Percentiles rank a stretch among this genome's conserved stretches.
These are phyloP conservation scores for Narthecium ossifragum DNA, from an alignment of 106 monocot species.

Conservation along the genomic window DNA sequence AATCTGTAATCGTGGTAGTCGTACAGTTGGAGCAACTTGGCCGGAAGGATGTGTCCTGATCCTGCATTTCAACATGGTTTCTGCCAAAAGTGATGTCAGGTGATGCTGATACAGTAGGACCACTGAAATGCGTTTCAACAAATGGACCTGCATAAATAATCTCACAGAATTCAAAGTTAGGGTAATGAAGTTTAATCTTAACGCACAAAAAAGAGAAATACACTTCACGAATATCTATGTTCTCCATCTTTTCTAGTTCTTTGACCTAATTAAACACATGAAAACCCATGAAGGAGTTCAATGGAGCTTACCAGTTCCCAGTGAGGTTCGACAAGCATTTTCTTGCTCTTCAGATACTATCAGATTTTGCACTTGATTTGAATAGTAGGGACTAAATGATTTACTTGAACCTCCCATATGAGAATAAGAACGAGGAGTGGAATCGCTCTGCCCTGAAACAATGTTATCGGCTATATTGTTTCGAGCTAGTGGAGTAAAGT, in stretches of 20 bases:
- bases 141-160: background rate
- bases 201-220: too few relatives aligned
- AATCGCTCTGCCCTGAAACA: background rate
- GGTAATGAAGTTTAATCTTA: too few relatives aligned
- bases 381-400: slow-evolving; percentile 11
- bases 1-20: background rate
- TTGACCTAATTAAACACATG: too few relatives aligned
- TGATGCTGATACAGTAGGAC: too few relatives aligned
- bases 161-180: too few relatives aligned
- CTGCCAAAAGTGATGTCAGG: too few relatives aligned
- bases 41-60: background rate
- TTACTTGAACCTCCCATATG: slow-evolving; percentile 3
- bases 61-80: background rate
- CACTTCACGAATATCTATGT: too few relatives aligned
- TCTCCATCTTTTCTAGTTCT: too few relatives aligned
- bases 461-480: background rate
- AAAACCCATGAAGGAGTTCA: too few relatives aligned
- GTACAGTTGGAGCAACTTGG: background rate
- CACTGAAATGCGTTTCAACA: background rate
- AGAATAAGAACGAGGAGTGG: background rate
- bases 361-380: slow-evolving; percentile 9
- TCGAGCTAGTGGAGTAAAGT: slow-evolving; percentile 4
- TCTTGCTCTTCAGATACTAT: slow-evolving; percentile 2
- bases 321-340: slow-evolving; percentile 8
- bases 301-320: slow-evolving; percentile 11